Base-by-base conservation (phyloP, 768 basidiomycete species). In the Mycena crocata region DNA sequence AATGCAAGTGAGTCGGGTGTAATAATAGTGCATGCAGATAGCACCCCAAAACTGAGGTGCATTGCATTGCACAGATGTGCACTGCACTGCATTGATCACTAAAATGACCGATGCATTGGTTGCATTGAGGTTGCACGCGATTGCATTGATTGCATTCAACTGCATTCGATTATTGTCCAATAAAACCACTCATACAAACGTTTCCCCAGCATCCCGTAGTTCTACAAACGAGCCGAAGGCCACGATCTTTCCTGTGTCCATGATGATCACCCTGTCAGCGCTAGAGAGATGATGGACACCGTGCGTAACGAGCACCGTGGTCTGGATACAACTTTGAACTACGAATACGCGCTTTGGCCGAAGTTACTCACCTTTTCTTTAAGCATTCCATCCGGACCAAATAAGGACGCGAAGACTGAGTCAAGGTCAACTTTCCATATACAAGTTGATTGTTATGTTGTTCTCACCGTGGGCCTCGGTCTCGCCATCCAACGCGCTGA, bases 401-500 rank as follows among this genome's bases (percentile, higher is more conserved):
- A 62, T 39, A 67, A 42, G 14, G 65, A 56, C 3, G 58, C 35
- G 57, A 67, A 67, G 10, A 67, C 65, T 66, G 34, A 13, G 14
- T 17, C 23, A 12, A 46, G 39, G 19, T 61, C 7, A 56, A 9
- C 24, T 14, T 31, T 5, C 19, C 21, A n/a, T n/a, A n/a, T n/a
- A n/a, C n/a, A n/a, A n/a, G 17, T 40, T 14, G 3, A 23, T 26
- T 8, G 24, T 21, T 7, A 42, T 9, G 7, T 12, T 23, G 13
- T 21, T 23, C 54, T 23, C 26, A 66, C 64, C 64, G 19, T 66
- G 64, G 8, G 59, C 65, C 37, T 61, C 65, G n/a, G n/a, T n/a
- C n/a, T n/a, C n/a, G n/a, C n/a, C n/a, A 48, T 66, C 64, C 37
- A 67, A 23, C 14, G 65, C 65, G 21, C 65, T 67, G 23, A 67